phyloP scores from a whole-genome alignment of 2,329 filamentous ascomycete genomes.

The Fusarium denticulatum region DNA sequence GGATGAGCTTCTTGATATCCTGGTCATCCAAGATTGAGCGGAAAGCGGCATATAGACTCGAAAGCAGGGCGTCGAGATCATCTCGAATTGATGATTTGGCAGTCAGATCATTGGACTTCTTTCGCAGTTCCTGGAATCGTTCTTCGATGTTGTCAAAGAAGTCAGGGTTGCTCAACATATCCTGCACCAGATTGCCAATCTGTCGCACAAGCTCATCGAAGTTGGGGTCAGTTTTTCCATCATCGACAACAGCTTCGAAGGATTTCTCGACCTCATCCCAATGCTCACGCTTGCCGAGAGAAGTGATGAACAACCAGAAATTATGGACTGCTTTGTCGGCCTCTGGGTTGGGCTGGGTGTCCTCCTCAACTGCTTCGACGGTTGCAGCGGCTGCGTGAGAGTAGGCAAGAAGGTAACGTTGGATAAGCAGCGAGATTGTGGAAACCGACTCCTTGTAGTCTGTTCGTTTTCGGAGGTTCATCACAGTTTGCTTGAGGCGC shows the following conservation, averaged over 20 bases:
- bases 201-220: constrained; percentile 83
- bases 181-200: constrained; percentile 77
- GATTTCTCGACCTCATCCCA: constrained; percentile 80
- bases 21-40: constrained; percentile 75
- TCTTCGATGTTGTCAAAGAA: constrained; percentile 81
- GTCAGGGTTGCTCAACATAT: constrained; percentile 83
- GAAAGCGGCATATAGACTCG: constrained; percentile 74
- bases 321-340: constrained; percentile 80
- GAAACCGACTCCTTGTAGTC: constrained; percentile 91
- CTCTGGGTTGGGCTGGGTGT: constrained; percentile 77
- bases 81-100: constrained; percentile 74
- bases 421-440: constrained; percentile 77
- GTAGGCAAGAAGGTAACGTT: constrained; percentile 82
- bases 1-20: constrained; percentile 74
- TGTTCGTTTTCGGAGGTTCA: constrained; percentile 76
- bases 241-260: constrained; percentile 76
- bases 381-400: constrained; percentile 77
- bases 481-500: constrained; percentile 79
- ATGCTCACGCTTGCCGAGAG: constrained; percentile 76
- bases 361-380: constrained; percentile 72
- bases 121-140: constrained; percentile 61
- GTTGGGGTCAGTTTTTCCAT: constrained; percentile 80
- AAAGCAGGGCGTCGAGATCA: constrained; percentile 77
- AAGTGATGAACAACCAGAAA: constrained; percentile 82
- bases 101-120: constrained; percentile 70